These are phyloP conservation scores for Circinella minor DNA, from an alignment of 371 early-diverging fungal genomes.

Conservation along the genomic window DNA sequence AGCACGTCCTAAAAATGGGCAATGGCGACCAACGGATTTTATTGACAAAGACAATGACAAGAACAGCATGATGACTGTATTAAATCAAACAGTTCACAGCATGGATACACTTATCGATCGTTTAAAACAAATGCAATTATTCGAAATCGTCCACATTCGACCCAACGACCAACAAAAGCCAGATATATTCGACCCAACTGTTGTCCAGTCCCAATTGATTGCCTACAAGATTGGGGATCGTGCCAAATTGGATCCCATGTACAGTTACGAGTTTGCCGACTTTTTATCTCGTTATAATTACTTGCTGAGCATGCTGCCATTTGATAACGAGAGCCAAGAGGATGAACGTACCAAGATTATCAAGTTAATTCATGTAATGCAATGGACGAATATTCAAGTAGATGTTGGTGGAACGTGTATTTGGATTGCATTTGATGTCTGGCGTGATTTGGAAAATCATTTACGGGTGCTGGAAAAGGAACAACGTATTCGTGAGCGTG, in stretches of 20 bases:
- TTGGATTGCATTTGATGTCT: conserved; percentile 70
- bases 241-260: conserved; percentile 19
- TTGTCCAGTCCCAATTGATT: conserved; percentile 53
- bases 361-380: conserved; percentile 32
- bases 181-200: conserved; percentile 30
- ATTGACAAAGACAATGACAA: neutral
- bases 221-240: conserved; percentile 39
- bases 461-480: conserved; percentile 74
- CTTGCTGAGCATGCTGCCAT: conserved; percentile 24
- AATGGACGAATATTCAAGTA: conserved; percentile 39
- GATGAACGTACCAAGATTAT: neutral
- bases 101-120: conserved; percentile 32
- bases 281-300: conserved; percentile 61
- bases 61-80: conserved; percentile 25
- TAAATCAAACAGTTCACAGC: conserved; percentile 31
- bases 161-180: conserved; percentile 39
- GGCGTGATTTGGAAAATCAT: conserved; percentile 79
- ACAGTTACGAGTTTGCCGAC: conserved; percentile 50
- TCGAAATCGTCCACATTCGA: conserved; percentile 64
- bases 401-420: conserved; percentile 55
- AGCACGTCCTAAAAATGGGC: conserved; percentile 1
- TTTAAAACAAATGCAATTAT: conserved; percentile 60
- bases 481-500: conserved; percentile 39
- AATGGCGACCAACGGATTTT: conserved; percentile 14
- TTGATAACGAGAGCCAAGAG: neutral